Evolutionary conservation across 768 basidiomycete genomes (phyloP).

Genomic region (Rhodotorula kratochvilovae): DNA sequence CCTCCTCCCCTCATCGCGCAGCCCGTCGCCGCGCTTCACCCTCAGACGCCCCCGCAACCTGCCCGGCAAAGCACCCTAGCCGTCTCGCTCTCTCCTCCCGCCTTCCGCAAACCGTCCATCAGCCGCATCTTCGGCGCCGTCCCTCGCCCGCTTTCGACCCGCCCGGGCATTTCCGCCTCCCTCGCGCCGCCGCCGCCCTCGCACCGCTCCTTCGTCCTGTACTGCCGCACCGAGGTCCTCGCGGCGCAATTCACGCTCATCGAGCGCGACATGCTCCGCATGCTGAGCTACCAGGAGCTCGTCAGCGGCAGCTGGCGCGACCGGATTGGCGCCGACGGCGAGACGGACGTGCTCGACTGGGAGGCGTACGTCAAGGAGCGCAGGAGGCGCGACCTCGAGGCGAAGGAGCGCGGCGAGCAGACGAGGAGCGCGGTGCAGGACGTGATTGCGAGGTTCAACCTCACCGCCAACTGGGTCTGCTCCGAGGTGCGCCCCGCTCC

Average conservation of each 20-base stretch:
- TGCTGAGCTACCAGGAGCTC: constrained; percentile 82
- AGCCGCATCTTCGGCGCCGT: constrained; percentile 13
- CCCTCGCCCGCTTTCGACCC: not conserved
- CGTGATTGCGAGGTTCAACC: constrained; percentile 74
- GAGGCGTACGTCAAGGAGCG: constrained; percentile 71
- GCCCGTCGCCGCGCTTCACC: not conserved
- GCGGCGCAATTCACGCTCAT: constrained; percentile 80
- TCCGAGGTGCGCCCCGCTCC: not conserved
- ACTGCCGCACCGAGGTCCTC: constrained; percentile 58
- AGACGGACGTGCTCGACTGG: constrained; percentile 70
- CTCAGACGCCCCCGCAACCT: not conserved
- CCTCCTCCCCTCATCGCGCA: not conserved
- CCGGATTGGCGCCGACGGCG: constrained; percentile 2
- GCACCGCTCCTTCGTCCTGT: constrained; percentile 70
- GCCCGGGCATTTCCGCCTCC: not conserved
- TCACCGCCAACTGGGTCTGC: constrained; percentile 65
- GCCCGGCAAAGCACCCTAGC: not conserved
- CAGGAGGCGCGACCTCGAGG: constrained; percentile 57
- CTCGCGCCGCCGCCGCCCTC: constrained; percentile 46
- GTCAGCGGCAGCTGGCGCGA: constrained; percentile 47
- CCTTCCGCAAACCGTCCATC: constrained; percentile 16
- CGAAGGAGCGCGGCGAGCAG: constrained; percentile 16
- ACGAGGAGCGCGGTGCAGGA: constrained; percentile 42
- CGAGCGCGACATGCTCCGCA: constrained; percentile 78
- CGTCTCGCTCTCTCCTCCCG: not conserved